phyloP scores from a whole-genome alignment of 805 yeast genomes.

The Scheffersomyces coipomensis region DNA sequence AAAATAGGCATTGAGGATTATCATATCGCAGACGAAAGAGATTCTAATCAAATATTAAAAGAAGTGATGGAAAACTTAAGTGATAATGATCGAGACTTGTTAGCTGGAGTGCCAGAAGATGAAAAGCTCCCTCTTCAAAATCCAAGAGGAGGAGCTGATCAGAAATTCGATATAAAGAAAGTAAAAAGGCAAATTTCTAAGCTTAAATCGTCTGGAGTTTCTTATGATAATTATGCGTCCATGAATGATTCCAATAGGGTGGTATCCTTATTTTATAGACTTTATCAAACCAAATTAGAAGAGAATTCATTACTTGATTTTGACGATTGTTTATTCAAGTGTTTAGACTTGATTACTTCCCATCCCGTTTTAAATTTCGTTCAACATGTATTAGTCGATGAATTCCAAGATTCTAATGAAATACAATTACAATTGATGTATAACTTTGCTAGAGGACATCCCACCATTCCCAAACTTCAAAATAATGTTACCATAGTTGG shows the following conservation, averaged over 20 bases:
- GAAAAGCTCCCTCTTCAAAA: constrained; percentile 9
- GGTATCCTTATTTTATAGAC: constrained; percentile 38
- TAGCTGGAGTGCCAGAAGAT: constrained; percentile 11
- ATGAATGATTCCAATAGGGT: constrained; percentile 9
- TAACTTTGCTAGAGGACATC: constrained; percentile 36
- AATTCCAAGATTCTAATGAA: constrained; percentile 87
- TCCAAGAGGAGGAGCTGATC: constrained; percentile 3
- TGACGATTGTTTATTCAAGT: constrained; percentile 71
- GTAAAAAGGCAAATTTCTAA: constrained; percentile 49
- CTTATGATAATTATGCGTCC: constrained; percentile 38
- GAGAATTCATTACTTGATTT: constrained; percentile 61
- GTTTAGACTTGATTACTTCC: constrained; percentile 47
- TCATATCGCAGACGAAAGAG: constrained; percentile 66
- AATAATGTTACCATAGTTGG: constrained; percentile 85
- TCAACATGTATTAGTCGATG: constrained; percentile 83
- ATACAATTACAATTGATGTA: constrained; percentile 72
- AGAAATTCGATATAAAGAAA: constrained; percentile 40
- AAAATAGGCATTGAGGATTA: constrained; percentile 43
- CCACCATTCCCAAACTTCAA: constrained; percentile 25
- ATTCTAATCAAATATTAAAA: constrained; percentile 46
- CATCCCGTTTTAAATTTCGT: constrained; percentile 49
- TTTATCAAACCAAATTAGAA: constrained; percentile 51
- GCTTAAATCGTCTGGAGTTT: constrained; percentile 52
- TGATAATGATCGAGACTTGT: constrained; percentile 13
- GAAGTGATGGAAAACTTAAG: constrained; percentile 32